Evolutionary conservation across 495 filamentous ascomycete species (phyloP), one percentile per base, ranked within the genome.

Genomic region (Trichoderma virens): DNA sequence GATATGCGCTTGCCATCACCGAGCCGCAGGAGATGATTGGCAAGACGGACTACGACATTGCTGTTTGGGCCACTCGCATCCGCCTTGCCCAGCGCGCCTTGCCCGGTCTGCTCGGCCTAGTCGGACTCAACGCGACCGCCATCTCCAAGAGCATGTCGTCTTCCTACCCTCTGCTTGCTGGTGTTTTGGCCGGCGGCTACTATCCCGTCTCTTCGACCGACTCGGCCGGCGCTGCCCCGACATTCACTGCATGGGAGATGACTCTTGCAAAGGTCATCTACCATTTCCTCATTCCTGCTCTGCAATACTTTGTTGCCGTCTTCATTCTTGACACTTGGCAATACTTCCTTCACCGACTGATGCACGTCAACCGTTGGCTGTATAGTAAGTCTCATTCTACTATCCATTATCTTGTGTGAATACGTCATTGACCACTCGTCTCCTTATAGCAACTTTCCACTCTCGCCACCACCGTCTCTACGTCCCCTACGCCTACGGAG

Each of bases 401-500:
- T 16, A 20, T 16, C 39, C 30, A 32, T 28, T 8, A 43, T 18
- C 13, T 43, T 43, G 4, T 16, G n/a, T 32, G 56, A 60, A 14
- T 18, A 8, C 14, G 38, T 61, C 27, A 61, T 68, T 73, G 66
- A 75, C 70, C 41, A 9, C 20, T 16, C 13, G n/a, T 13, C 20
- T 23, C 31, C 11, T 27, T 62, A 0, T 51, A 94, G 90, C 85
- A 63, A 87, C 87, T 35, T 94, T 96, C 79, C 93, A 98, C 76
- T 91, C 93, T 39, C 86, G 92, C 20, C 94, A 98, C 75, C 94
- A 98, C 79, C 86, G 91, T 20, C 87, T 98, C 31, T 97, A 97
- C 72, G 93, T 97, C 18, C 94, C 94, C 18, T 98, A 97, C 76
- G 94, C 94, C 18, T 98, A 93, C 74, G 94, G 94, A 64, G 94